These are phyloP conservation scores for Aspergillus campestris DNA, from an alignment of 495 filamentous ascomycete genomes.

Conservation along the genomic window DNA sequence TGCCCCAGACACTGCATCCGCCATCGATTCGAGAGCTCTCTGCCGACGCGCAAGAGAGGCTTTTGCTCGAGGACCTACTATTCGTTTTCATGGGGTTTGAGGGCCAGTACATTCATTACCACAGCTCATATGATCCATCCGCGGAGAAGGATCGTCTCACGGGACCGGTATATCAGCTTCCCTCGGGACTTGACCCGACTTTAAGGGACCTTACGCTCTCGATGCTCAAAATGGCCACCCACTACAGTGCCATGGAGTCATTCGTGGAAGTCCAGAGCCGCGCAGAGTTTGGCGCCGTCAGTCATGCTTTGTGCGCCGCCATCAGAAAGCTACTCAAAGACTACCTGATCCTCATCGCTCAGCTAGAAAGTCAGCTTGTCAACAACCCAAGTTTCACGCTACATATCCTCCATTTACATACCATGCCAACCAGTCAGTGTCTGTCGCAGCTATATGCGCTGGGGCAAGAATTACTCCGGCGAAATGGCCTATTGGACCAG, in stretches of 20 bases:
- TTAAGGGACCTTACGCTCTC: conserved; percentile 77
- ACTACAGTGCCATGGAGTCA: conserved; percentile 81
- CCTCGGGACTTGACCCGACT: conserved; percentile 81
- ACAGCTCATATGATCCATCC: conserved; percentile 67
- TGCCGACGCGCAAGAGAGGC: conserved; percentile 72
- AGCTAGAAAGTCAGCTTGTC: conserved; percentile 84
- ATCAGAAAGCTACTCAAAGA: conserved; percentile 88
- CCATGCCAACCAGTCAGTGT: conserved; percentile 80
- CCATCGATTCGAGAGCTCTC: conserved; percentile 62
- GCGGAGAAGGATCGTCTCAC: conserved; percentile 77
- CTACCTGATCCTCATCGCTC: conserved; percentile 84
- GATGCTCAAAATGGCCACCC: conserved; percentile 92
- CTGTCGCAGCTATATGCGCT: conserved; percentile 79
- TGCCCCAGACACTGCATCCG: conserved; percentile 66
- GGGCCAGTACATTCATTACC: conserved; percentile 89
- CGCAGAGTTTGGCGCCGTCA: conserved; percentile 91
- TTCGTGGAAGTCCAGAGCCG: conserved; percentile 91
- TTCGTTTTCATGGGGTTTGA: conserved; percentile 99
- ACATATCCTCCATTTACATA: conserved; percentile 86
- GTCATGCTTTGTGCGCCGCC: conserved; percentile 88
- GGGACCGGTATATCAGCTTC: conserved; percentile 71
- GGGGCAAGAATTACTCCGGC: conserved; percentile 76
- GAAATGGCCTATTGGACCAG: conserved; percentile 80
- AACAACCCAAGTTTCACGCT: conserved; percentile 82
- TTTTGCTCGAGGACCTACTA: conserved; percentile 80